Conservation (phyloP, 1,139 yeast species). For the Nakaseomyces kungkrabaensis region DNA sequence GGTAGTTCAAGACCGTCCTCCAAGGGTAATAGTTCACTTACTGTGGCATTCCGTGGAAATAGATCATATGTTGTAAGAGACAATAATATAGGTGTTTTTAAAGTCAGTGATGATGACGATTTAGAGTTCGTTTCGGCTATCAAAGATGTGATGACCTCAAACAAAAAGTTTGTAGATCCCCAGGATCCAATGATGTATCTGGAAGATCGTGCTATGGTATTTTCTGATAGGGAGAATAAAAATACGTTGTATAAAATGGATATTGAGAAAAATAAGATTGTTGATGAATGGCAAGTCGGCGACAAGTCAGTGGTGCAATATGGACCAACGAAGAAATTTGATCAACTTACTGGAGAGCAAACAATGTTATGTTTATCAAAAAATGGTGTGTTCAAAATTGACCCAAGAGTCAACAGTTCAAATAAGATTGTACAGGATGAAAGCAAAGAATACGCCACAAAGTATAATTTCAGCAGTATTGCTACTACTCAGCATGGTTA, state of each 20-base stretch:
- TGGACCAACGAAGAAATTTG: conserved; percentile 61
- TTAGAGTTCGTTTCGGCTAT: conserved; percentile 62
- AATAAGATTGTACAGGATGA: conserved; percentile 49
- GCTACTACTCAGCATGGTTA: conserved; percentile 67
- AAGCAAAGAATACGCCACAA: conserved; percentile 43
- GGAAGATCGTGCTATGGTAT: conserved; percentile 57
- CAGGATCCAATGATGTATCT: conserved; percentile 63
- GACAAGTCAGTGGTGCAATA: conserved; percentile 44
- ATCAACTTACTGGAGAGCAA: conserved; percentile 63
- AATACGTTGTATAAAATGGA: conserved; percentile 61
- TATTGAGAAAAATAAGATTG: conserved; percentile 63
- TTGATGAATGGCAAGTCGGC: conserved; percentile 68
- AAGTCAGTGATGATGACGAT: conserved; percentile 40
- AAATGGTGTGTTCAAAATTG: conserved; percentile 60
- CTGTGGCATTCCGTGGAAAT: conserved; percentile 61
- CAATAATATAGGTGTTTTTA: conserved; percentile 70
- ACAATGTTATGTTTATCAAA: conserved; percentile 62
- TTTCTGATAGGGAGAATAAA: conserved; percentile 43
- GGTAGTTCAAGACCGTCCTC: conserved; percentile 15
- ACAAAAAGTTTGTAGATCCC: conserved; percentile 49
- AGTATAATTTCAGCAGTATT: conserved; percentile 49
- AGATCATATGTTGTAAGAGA: conserved; percentile 75
- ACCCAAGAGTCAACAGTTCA: conserved; percentile 55
- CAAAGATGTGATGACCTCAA: conserved; percentile 42
- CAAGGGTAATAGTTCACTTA: conserved; percentile 43